Base-by-base conservation (phyloP, 371 early-diverging fungal genomes). In the Mycotypha africana region DNA sequence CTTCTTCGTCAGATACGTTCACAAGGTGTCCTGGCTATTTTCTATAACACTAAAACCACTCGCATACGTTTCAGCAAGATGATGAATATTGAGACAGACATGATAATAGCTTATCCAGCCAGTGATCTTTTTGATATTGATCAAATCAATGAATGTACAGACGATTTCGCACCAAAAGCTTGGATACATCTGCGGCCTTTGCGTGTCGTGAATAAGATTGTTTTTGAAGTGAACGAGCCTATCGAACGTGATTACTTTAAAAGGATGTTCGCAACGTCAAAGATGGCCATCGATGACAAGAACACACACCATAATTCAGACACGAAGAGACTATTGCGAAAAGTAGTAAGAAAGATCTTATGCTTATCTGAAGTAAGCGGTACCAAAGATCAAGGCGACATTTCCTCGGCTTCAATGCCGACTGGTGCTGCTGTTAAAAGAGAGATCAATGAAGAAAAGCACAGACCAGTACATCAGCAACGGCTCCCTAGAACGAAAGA, bases 171-270 rank as follows among this genome's bases (percentile, higher is more conserved):
- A 28, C 64, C 70, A 2, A 62, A 62, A 19, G 67, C 59, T 0
- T 70, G 66, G 62, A 61, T 70, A 14, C 63, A 66, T 37, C 37
- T 67, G 10, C 47, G 71, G 7, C 71, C 71, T 5, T 49, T 71
- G 6, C 53, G 60, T 0, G 48, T 67, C 1, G 47, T 71, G 6
- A 59, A 67, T 24, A 51, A 60, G 5, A 47, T 58, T 20, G 38
- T 35, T 0, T 67, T 71, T 49, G 62, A 62, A 21, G 60, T 63
- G 16, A 71, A 71, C 20, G 67, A 71, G 19, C 31, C 60, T 0
- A 60, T 67, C 32, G 65, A 71, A 23, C 56, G 71, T 4, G 71
- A 67, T 30, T 65, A 62, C 28, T 67, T 71, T 51, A 55, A 53
- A 38, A 56, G 67, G 1, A 60, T 70, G 59, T 69, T 62, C 56